Base-by-base conservation (phyloP, 495 filamentous ascomycete species). In the Penicillium verhagenii region DNA sequence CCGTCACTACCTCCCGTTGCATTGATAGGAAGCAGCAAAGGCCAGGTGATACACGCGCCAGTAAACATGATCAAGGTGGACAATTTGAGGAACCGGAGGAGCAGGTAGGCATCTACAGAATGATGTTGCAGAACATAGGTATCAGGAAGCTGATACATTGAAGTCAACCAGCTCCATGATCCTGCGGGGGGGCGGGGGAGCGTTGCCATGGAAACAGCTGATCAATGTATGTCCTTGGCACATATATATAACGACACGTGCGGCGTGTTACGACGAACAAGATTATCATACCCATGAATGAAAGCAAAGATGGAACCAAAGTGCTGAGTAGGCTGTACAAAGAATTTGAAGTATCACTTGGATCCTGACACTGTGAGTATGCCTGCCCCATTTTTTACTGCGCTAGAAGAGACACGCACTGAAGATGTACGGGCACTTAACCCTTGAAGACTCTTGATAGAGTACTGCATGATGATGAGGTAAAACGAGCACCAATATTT, bases 91-190 rank as follows among this genome's bases (percentile, higher is more conserved):
- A 90, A 96, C 33, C 92, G 89, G 28, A 96, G 79, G 71, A 90
- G 87, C 45, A 96, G 82, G 66, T 92, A 96, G 35, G 88, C 84
- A 53, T 96, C 94, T 71, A 98, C 80, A 3, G 90, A 90, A 70
- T 94, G 88, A 67, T 95, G 90, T 63, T 92, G 88, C 53, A 96
- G 81, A 40, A 92, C 87, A 67, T 90, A 90, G 53, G 83, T 84
- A 67, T 96, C 90, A 26, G 89, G 86, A 48, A 93, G 82, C 70
- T 82, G 82, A 79, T 83, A 87, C 77, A 93, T 94, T 24, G 82
- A 70, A 4, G 71, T 72, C 59, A 96, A 66, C 91, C 92, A 96
- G 64, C 86, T 85, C 63, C 88, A 81, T 8, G 86, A 61, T 51
- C 90, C 90, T 53, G 74, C 31, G 90, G 84, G 0, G 90, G 75